phyloP scores from a whole-genome alignment of 2,329 filamentous ascomycete species.

The Epicoccum nigrum region DNA sequence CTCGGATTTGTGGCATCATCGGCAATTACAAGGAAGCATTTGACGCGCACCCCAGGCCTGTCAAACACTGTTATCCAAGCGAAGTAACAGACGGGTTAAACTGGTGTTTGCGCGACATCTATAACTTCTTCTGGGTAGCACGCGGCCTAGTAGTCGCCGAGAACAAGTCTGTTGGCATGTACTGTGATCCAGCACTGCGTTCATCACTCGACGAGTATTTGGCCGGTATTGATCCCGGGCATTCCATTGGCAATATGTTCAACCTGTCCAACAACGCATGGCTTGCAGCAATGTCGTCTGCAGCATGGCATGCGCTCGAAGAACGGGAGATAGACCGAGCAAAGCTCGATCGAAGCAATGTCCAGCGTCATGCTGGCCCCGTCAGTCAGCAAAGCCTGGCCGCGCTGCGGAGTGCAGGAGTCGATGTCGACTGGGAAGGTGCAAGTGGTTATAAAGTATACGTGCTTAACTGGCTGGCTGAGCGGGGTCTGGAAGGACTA shows the following conservation, averaged over 20 bases:
- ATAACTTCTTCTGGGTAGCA: constrained; percentile 81
- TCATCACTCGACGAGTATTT: constrained; percentile 52
- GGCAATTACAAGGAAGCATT: constrained; percentile 76
- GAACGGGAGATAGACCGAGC: constrained; percentile 49
- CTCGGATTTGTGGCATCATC: constrained; percentile 72
- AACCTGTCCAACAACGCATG: constrained; percentile 55
- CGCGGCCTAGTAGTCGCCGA: constrained; percentile 71
- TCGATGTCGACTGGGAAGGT: constrained; percentile 72
- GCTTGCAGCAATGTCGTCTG: constrained; percentile 54
- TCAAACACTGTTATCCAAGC: constrained; percentile 43
- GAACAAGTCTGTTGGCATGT: constrained; percentile 62
- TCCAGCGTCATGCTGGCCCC: constrained; percentile 55
- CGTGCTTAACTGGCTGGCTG: constrained; percentile 72
- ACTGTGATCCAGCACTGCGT: constrained; percentile 56
- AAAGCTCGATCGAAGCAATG: constrained; percentile 25
- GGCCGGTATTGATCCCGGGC: constrained; percentile 46
- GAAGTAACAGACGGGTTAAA: constrained; percentile 68
- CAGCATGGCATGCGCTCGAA: constrained; percentile 56
- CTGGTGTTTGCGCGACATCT: constrained; percentile 83
- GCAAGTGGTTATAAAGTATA: constrained; percentile 77
- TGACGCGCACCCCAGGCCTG: constrained; percentile 63
- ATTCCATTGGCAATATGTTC: constrained; percentile 51
- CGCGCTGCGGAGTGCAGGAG: constrained; percentile 69
- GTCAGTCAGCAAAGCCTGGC: constrained; percentile 71
- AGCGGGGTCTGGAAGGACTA: constrained; percentile 68